Evolutionary conservation across 2,329 filamentous ascomycete species (phyloP), one percentile per base, ranked within the genome.

Genomic region (Hansfordia pulvinata): DNA sequence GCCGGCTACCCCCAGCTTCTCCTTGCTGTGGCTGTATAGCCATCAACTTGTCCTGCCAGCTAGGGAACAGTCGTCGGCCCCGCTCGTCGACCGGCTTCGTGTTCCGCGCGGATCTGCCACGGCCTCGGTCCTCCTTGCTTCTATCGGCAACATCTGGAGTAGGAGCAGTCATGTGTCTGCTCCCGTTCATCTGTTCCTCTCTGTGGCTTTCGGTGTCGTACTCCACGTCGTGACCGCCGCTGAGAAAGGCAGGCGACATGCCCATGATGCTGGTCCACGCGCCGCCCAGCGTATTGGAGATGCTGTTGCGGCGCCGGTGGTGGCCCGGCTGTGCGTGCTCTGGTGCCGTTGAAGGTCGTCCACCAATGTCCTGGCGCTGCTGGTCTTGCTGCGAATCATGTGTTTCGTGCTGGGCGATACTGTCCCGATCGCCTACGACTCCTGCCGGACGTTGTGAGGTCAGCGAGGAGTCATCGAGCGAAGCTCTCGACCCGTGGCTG

Each of bases 11-110:
- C n/a, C n/a, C n/a, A n/a, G n/a, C n/a, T n/a, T n/a, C n/a, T n/a
- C n/a, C n/a, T n/a, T 66, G 23, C 63, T 61, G 21, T 68, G 52
- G 7, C 51, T 46, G 19, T 54, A 52, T 24, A 30, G 61, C 60
- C 27, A 63, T 65, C 8, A 73, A 42, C 29, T 55, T 62, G 15
- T 62, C 53, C 24, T 64, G 54, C 29, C 63, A 50, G 17, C 35
- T 30, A n/a, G 44, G 49, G 31, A 47, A 50, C 20, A 47, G 39
- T 14, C 42, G 41, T 23, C 40, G 44, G 20, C 47, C 47, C 16
- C 37, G 43, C 7, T 41, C 37, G 20, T 50, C 47, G 5, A 44
- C 39, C 10, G 40, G 42, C 26, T 50, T 50, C 35, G 49, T 46
- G 3, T n/a, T n/a, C n/a, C n/a, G n/a, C n/a, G n/a, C n/a, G n/a